Evolutionary conservation across 31 red algal genomes (phyloP).

Genomic region (Asparagopsis taxiformis): DNA sequence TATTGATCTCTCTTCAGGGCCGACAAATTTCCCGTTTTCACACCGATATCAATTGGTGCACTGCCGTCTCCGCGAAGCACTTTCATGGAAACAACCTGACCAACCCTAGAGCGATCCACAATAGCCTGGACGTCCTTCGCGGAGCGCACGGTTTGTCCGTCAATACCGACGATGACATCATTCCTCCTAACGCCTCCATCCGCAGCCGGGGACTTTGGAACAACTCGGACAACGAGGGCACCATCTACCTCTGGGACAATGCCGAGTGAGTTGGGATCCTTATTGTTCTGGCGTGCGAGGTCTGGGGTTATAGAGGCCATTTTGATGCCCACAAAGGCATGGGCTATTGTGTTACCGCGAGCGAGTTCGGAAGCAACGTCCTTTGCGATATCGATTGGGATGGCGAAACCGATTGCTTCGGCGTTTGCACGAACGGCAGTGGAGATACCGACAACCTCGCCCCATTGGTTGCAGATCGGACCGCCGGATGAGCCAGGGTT

Average conservation of each 20-base stretch:
- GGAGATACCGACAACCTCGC: constrained; percentile 95
- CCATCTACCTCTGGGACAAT: constrained; percentile 95
- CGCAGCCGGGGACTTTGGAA: constrained; percentile 92
- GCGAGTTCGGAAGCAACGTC: constrained; percentile 78
- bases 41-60: constrained; percentile 55
- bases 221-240: constrained; percentile 85
- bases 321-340: constrained; percentile 91
- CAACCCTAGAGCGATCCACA: constrained; percentile 83
- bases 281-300: constrained; percentile 84
- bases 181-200: constrained; percentile 84
- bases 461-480: constrained; percentile 92
- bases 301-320: constrained; percentile 85
- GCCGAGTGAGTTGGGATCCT: constrained; percentile 84
- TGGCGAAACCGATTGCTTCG: constrained; percentile 98
- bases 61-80: constrained; percentile 71
- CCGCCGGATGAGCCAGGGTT: constrained; percentile 93
- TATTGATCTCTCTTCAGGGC: constrained; percentile 35
- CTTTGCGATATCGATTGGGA: constrained; percentile 94
- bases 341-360: constrained; percentile 76
- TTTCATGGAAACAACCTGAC: constrained; percentile 73
- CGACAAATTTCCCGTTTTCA: constrained; percentile 87
- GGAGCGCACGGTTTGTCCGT: constrained; percentile 68
- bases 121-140: constrained; percentile 89
- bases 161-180: constrained; percentile 92
- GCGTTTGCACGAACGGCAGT: constrained; percentile 93